Evolutionary conservation across 106 monocot genomes (phyloP), one percentile per base, ranked within the genome.

Genomic region (Vanilla planifolia): DNA sequence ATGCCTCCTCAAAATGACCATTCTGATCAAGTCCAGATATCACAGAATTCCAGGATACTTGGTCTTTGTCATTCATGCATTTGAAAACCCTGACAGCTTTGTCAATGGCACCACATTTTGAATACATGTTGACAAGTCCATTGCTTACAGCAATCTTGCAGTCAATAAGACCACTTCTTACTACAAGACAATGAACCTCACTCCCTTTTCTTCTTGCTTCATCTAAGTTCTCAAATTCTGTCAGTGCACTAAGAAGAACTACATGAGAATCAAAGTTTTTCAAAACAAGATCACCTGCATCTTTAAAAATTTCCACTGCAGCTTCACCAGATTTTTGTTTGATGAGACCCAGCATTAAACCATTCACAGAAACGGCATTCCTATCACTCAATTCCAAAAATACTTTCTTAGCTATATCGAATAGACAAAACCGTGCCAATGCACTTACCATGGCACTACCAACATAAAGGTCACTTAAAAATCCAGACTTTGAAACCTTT

Each of bases 381-480:
- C 56, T 85, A 33, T 57, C 40, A 48, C 60, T 48, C 82, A 93
- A 72, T 32, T 74, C 45, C 5, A 55, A 6, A 22, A 80, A 85
- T 3, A 85, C 69, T 22, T 71, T 44, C 51, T 64, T 83, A 8
- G 85, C 89, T 56, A 33, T 70, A 32, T 75, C 64, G 30, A 79
- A 64, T 43, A 68, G 34, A 8, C 85, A 82, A n/a, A 70, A 77
- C 73, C 85, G 74, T 27, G 85, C 69, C 75, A 83, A 80, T 29
- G 93, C 85, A 62, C 82, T 93, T 36, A 93, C 93, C 43, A 89
- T 59, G 50, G 93, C 79, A 50, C 93, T 93, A n/a, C 89, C 79
- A 44, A 93, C 93, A 43, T 82, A 89, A 10, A 93, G 75, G 71
- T 89, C 79, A 64, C 69, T 52, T 16, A 65, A 59, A 33, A 82